Conservation (phyloP, 1,284 basidiomycete species). For the Rhodotorula sp. region DNA sequence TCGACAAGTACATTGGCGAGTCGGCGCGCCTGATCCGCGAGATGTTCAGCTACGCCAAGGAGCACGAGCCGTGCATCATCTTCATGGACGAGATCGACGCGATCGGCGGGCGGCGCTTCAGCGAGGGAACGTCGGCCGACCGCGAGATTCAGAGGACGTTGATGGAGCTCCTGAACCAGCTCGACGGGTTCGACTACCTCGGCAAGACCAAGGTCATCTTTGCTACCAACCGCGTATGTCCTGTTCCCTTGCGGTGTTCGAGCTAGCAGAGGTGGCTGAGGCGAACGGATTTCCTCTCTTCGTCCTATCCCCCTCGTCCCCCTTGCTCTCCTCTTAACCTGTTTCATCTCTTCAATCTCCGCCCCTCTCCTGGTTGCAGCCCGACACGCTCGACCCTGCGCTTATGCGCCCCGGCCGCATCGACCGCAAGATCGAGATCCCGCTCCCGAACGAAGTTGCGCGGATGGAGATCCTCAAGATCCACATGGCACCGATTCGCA, state of each 20-base stretch:
- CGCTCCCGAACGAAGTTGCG: constrained; percentile 95
- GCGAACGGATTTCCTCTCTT: no score
- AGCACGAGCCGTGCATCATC: constrained; percentile 98
- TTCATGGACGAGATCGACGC: constrained; percentile 99
- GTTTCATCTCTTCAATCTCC: no score
- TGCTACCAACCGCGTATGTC: constrained; percentile 77
- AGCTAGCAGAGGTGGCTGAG: no score
- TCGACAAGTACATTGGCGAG: constrained; percentile 99
- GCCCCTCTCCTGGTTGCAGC: constrained; percentile 48
- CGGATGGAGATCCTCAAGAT: constrained; percentile 95
- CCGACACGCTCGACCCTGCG: constrained; percentile 96
- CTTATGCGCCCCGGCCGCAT: constrained; percentile 92
- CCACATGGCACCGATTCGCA: constrained; percentile 91
- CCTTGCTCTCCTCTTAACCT: no score
- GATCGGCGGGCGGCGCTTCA: constrained; percentile 92
- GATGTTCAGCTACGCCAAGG: constrained; percentile 97
- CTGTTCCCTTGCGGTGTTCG: no score
- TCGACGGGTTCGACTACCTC: constrained; percentile 98
- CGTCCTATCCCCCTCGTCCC: no score
- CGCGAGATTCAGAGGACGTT: constrained; percentile 97
- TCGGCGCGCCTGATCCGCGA: constrained; percentile 90
- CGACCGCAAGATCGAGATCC: constrained; percentile 98
- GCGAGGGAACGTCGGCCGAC: constrained; percentile 97
- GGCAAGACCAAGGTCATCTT: constrained; percentile 97
- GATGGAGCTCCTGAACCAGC: constrained; percentile 99